Evolutionary conservation across 2,329 filamentous ascomycete genomes (phyloP), one percentile per base, ranked within the genome.

Genomic region (Fonsecaea multimorphosa): DNA sequence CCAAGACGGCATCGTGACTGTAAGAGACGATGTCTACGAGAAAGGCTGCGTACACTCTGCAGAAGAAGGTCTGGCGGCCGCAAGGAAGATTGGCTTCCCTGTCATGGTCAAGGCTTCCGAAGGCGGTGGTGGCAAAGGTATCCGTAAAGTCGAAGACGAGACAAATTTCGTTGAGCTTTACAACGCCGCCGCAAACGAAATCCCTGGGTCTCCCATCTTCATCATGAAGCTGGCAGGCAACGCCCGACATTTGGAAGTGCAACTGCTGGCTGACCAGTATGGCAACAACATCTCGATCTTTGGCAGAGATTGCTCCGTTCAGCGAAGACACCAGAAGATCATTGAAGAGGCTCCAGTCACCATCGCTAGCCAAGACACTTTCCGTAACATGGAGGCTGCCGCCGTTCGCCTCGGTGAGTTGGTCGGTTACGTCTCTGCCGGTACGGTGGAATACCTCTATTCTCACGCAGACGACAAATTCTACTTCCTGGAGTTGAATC

Each of bases 101-200:
- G 91, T 99, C 84, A 99, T 99, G 95, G 92, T 99, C 79, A 99
- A 99, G 85, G 95, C 95, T n/a, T 98, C 95, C 2, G 95, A 99
- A 84, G 95, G 95, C 82, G 95, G 95, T 83, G 95, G 95, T 82
- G 95, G 95, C 78, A 99, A 99, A 85, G 95, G 95, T 86, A 99
- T 99, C 77, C 92, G 96, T 78, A 97, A 98, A 83, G 95, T 95
- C 72, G 85, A 92, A 68, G 84, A 84, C 68, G 93, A 97, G 78
- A 90, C 94, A 49, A 89, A 91, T 69, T 99, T 99, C 74, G 85
- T 90, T 76, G 84, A 85, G 72, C 84, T 98, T 53, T 99, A 98
- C 86, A 95, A 96, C 80, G 95, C 94, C 53, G 95, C 96, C 24
- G 93, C 95, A 4, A 96, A 90, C 79, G 96, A 99, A 80, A 98